These are phyloP conservation scores for Mycosphaerella sp. DNA, from an alignment of 2,329 filamentous ascomycete genomes.

Conservation along the genomic window DNA sequence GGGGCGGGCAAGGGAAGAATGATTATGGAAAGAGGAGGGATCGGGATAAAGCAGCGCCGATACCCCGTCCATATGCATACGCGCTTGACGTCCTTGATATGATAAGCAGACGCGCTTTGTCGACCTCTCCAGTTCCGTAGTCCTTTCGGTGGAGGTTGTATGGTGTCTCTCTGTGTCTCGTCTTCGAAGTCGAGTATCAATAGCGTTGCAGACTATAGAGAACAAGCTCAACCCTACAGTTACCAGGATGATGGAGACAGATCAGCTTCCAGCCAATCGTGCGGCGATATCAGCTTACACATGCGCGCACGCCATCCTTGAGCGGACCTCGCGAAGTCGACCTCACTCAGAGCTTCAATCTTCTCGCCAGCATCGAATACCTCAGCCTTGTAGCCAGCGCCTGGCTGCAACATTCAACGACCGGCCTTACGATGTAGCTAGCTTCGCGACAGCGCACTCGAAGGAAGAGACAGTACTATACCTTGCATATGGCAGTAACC, in stretches of 20 bases:
- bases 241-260: not conserved
- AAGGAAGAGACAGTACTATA: conserved; percentile 32
- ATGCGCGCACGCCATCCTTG: conserved; percentile 19
- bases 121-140: not conserved
- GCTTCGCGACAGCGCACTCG: conserved; percentile 16
- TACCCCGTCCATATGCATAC: not conserved
- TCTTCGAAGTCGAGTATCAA: not conserved
- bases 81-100: conserved; percentile 12
- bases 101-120: conserved; percentile 10
- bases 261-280: conserved; percentile 1
- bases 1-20: too few species aligned
- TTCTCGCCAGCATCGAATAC: conserved; percentile 4
- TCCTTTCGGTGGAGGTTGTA: not conserved
- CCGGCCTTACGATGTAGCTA: conserved; percentile 18
- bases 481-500: conserved; percentile 82
- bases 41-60: conserved; percentile 6
- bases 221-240: not conserved
- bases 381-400: conserved; percentile 15
- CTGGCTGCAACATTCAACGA: conserved; percentile 21
- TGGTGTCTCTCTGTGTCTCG: not conserved
- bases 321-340: conserved; percentile 4
- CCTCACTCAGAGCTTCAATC: not conserved
- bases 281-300: conserved; percentile 19
- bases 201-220: not conserved
- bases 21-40: not conserved